These are phyloP conservation scores for Pleomassaria siparia DNA, from an alignment of 2,329 filamentous ascomycete species.

Conservation along the genomic window DNA sequence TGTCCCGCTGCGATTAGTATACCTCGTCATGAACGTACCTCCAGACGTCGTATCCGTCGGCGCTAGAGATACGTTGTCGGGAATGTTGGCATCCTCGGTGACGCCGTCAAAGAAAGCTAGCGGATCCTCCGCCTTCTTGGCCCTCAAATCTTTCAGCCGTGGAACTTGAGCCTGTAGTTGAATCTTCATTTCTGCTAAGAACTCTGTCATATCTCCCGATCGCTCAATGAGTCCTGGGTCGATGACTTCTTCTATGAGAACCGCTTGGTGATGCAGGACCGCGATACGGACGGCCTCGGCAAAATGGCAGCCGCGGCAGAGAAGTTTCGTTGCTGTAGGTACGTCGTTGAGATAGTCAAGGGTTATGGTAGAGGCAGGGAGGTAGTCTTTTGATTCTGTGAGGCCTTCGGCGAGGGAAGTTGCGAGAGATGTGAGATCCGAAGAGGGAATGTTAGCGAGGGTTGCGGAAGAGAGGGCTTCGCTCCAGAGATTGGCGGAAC, in stretches of 20 bases:
- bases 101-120: slow-evolving; percentile 82
- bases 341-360: slow-evolving; percentile 78
- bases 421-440: slow-evolving; percentile 69
- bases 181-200: slow-evolving; percentile 87
- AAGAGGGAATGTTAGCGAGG: slow-evolving; percentile 59
- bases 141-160: slow-evolving; percentile 77
- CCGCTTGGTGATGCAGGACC: slow-evolving; percentile 59
- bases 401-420: slow-evolving; percentile 74
- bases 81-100: slow-evolving; percentile 63
- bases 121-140: slow-evolving; percentile 80
- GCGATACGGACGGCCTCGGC: slow-evolving; percentile 83
- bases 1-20: slow-evolving; percentile 77
- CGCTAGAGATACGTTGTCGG: slow-evolving; percentile 90
- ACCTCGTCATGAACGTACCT: slow-evolving; percentile 84
- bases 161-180: slow-evolving; percentile 86
- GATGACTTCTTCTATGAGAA: slow-evolving; percentile 64
- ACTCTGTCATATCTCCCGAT: slow-evolving; percentile 79
- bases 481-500: slow-evolving; percentile 83
- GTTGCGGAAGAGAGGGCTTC: slow-evolving; percentile 82
- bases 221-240: slow-evolving; percentile 80
- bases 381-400: slow-evolving; percentile 81
- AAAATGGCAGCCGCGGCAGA: slow-evolving; percentile 87
- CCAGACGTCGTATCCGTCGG: slow-evolving; percentile 81
- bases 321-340: slow-evolving; percentile 68
- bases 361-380: slow-evolving; percentile 75